phyloP scores from a whole-genome alignment of 2,329 filamentous ascomycete species.

The Trichoderma citrinoviride region DNA sequence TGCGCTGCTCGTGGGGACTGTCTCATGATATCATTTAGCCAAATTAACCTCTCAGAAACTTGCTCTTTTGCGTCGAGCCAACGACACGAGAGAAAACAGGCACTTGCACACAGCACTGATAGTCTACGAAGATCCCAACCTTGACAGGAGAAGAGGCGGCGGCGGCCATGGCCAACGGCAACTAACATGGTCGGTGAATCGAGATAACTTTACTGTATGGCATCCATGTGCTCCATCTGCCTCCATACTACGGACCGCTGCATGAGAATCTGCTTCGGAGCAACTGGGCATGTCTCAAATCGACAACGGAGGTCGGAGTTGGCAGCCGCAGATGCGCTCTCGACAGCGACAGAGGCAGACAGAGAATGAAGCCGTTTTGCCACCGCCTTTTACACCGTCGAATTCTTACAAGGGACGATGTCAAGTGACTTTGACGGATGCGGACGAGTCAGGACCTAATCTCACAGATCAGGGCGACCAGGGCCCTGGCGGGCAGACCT shows the following conservation, averaged over 20 bases:
- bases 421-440: conserved; percentile 18
- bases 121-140: not conserved
- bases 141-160: conserved; percentile 6
- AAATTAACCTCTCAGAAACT: not conserved
- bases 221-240: not conserved
- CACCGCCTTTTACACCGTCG: conserved; percentile 21
- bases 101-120: no score
- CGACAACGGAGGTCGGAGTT: conserved; percentile 8
- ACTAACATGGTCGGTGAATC: conserved; percentile 18
- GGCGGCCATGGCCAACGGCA: not conserved
- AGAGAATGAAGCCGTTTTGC: not conserved
- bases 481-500: conserved; percentile 1
- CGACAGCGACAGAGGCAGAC: not conserved
- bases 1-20: not conserved
- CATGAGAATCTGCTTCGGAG: not conserved
- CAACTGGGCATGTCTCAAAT: not conserved
- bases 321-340: conserved; percentile 6
- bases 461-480: conserved; percentile 14
- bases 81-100: not conserved
- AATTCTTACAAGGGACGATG: conserved; percentile 2
- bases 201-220: conserved; percentile 8
- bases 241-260: not conserved
- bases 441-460: conserved; percentile 22
- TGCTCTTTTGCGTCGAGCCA: not conserved
- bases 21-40: not conserved